These are phyloP conservation scores for Pleurotus tuoliensis DNA, from an alignment of 768 basidiomycete species.

Conservation along the genomic window DNA sequence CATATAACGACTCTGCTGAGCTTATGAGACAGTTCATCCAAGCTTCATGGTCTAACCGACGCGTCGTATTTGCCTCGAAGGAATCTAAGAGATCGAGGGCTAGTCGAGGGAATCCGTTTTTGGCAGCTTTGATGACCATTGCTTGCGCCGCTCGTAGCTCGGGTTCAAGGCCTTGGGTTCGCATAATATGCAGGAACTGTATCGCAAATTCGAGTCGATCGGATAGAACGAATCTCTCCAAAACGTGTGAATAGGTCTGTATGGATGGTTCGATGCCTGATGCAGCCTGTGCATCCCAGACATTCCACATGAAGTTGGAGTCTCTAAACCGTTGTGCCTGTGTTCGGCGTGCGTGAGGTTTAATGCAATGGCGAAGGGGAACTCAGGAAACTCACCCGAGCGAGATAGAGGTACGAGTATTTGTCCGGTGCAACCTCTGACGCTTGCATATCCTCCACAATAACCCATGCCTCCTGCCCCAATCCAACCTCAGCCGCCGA, in stretches of 20 bases:
- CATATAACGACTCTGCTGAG: slow-evolving; percentile 64
- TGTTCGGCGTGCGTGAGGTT: slow-evolving; percentile 10
- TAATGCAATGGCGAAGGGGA: neutral
- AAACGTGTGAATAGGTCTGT: slow-evolving; percentile 49
- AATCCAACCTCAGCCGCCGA: slow-evolving; percentile 40
- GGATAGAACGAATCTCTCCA: slow-evolving; percentile 39
- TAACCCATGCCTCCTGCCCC: slow-evolving; percentile 55
- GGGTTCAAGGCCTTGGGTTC: slow-evolving; percentile 43
- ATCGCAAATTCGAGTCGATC: slow-evolving; percentile 66
- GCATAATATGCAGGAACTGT: slow-evolving; percentile 58
- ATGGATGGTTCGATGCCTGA: slow-evolving; percentile 45
- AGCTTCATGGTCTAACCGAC: slow-evolving; percentile 44
- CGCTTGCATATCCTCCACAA: slow-evolving; percentile 65
- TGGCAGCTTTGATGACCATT: slow-evolving; percentile 52
- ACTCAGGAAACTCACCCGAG: slow-evolving; percentile 42
- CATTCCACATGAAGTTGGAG: slow-evolving; percentile 39
- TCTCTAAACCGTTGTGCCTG: slow-evolving; percentile 44
- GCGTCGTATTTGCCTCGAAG: slow-evolving; percentile 53
- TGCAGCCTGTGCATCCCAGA: slow-evolving; percentile 54
- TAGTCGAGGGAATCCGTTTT: slow-evolving; percentile 53
- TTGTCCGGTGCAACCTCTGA: slow-evolving; percentile 44
- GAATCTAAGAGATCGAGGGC: slow-evolving; percentile 66
- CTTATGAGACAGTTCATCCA: slow-evolving; percentile 70
- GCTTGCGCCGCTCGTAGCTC: slow-evolving; percentile 44
- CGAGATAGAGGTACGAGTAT: slow-evolving; percentile 53